Evolutionary conservation across 1,284 basidiomycete species (phyloP).

Genomic region (Amylostereum chailletii): DNA sequence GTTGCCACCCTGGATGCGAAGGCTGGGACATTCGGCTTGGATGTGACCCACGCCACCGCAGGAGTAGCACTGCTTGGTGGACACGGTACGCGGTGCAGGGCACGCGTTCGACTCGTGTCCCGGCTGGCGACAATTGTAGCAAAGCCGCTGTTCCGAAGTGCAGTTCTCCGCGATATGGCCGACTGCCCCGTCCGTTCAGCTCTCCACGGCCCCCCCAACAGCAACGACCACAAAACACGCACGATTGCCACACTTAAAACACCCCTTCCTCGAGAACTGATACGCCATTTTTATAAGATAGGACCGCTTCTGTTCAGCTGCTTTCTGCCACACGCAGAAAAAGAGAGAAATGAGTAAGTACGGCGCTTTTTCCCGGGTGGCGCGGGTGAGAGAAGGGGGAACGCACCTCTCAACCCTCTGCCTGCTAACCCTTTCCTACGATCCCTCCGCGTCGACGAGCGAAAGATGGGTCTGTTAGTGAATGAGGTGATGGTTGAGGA

Average conservation of each 20-base stretch:
- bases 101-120: slow-evolving; percentile 87
- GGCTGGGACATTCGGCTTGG: slow-evolving; percentile 78
- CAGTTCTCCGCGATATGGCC: slow-evolving; percentile 90
- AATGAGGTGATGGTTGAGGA: slow-evolving; percentile 10
- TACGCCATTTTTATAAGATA: slow-evolving; percentile 49
- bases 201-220: too few species aligned
- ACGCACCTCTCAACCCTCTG: slow-evolving; percentile 8
- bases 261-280: slow-evolving; percentile 75
- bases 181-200: slow-evolving; percentile 33
- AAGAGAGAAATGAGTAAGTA: neutral
- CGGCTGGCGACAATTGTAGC: slow-evolving; percentile 87
- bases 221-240: slow-evolving; percentile 24
- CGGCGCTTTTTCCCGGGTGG: neutral
- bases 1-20: slow-evolving; percentile 55
- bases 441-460: slow-evolving; percentile 9
- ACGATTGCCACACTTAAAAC: slow-evolving; percentile 83
- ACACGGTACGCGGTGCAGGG: slow-evolving; percentile 70
- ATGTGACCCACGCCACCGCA: slow-evolving; percentile 74
- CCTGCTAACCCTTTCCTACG: slow-evolving; percentile 7
- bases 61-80: slow-evolving; percentile 74
- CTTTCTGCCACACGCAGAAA: slow-evolving; percentile 4
- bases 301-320: slow-evolving; percentile 4
- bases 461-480: slow-evolving; percentile 6
- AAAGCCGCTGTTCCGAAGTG: slow-evolving; percentile 77
- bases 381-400: neutral